These are phyloP conservation scores for Globisporangium splendens DNA, from an alignment of 352 stramenopile species.

Conservation along the genomic window DNA sequence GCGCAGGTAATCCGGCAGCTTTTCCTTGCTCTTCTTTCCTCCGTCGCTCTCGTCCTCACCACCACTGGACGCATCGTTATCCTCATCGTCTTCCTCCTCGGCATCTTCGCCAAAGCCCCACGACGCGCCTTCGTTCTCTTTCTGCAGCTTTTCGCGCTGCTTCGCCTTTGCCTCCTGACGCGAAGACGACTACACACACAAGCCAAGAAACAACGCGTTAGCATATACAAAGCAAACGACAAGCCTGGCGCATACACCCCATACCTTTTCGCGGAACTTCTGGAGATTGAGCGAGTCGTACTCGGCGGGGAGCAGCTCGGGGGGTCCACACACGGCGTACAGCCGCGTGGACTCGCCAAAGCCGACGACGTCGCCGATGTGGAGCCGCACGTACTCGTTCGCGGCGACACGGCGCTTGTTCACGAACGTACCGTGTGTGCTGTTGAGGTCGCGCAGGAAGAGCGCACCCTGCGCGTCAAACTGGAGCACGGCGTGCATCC, in stretches of 20 bases:
- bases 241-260: no score
- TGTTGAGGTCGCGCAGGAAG: conserved; percentile 70
- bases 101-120: conserved; percentile 88
- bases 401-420: conserved; percentile 68
- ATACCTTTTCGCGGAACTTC: conserved; percentile 26
- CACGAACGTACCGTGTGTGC: conserved; percentile 82
- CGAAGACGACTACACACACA: conserved; percentile 4
- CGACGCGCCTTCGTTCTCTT: conserved; percentile 34
- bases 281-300: conserved; percentile 62
- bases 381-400: conserved; percentile 52
- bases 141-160: conserved; percentile 13
- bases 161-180: conserved; percentile 17
- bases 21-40: conserved; percentile 17
- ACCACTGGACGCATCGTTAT: conserved; percentile 9
- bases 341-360: conserved; percentile 88
- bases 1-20: conserved; percentile 71
- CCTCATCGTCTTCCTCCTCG: conserved; percentile 47
- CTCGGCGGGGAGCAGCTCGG: conserved; percentile 64
- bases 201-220: neutral
- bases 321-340: conserved; percentile 72
- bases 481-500: conserved; percentile 67
- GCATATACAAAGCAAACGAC: no score
- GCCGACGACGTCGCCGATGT: conserved; percentile 80
- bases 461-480: conserved; percentile 64
- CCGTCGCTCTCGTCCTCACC: conserved; percentile 24